Conservation (phyloP, 2,329 filamentous ascomycete species). For the Ilyonectria mors-panacis region DNA sequence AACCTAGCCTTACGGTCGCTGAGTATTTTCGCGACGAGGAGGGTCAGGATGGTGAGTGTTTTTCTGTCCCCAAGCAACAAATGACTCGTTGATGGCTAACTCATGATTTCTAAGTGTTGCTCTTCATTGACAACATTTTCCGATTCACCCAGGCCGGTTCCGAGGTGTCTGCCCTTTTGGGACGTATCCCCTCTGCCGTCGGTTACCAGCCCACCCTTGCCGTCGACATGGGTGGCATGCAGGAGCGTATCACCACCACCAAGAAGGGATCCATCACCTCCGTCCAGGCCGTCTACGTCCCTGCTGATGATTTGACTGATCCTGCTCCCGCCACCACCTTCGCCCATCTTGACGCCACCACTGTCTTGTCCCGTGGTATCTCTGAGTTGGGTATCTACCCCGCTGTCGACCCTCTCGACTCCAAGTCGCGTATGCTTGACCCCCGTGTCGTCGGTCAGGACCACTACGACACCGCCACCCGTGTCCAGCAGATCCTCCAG, state of each 20-base stretch:
- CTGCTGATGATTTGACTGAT: slow-evolving; percentile 99
- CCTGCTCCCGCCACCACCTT: slow-evolving; percentile 99
- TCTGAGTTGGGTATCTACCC: slow-evolving; percentile 99
- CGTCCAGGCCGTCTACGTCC: slow-evolving; percentile 99
- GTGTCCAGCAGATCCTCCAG: slow-evolving; percentile 99
- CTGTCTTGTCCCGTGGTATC: slow-evolving; percentile 99
- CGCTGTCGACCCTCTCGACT: slow-evolving; percentile 99
- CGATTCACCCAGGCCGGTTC: slow-evolving; percentile 99
- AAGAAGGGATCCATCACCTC: slow-evolving; percentile 99
- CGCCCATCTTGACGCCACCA: slow-evolving; percentile 99
- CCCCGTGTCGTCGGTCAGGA: slow-evolving; percentile 98
- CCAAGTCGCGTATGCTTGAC: slow-evolving; percentile 99
- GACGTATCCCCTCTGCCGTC: slow-evolving; percentile 99
- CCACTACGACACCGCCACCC: slow-evolving; percentile 95
- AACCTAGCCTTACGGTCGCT: slow-evolving; percentile 78
- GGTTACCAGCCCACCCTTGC: slow-evolving; percentile 99
- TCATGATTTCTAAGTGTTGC: slow-evolving; percentile 76
- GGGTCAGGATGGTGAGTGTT: slow-evolving; percentile 85
- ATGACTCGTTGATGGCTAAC: slow-evolving; percentile 19
- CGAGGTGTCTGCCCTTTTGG: slow-evolving; percentile 98
- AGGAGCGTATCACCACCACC: slow-evolving; percentile 99
- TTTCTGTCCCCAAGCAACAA: not conserved
- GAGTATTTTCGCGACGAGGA: slow-evolving; percentile 85
- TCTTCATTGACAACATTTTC: slow-evolving; percentile 99
- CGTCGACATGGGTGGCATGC: slow-evolving; percentile 99